Evolutionary conservation across 192 early-diverging fungal genomes (phyloP), one percentile per base, ranked within the genome.

Genomic region (Piromyces sp.): DNA sequence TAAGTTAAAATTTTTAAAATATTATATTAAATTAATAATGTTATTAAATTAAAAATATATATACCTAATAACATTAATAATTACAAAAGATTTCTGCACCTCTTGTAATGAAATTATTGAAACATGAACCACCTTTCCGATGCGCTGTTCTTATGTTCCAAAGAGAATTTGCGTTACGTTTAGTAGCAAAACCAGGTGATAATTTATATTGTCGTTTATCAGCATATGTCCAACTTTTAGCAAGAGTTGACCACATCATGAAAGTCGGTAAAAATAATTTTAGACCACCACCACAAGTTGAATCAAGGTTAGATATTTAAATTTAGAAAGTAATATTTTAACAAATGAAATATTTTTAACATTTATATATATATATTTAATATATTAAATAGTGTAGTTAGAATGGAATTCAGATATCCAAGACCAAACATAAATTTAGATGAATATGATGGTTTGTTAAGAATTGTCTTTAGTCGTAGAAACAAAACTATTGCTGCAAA

Each of bases 141-240:
- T 94, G 93, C 80, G 96, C 96, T 11, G 92, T 99, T 78, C 95
- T 99, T 84, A 99, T 98, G 97, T 99, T 99, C 86, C 98, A 99
- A 85, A 93, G 95, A 84, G 98, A 99, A 89, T 99, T 99, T 85
- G 97, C 98, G 16, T 86, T 99, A 81, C 94, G 96, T 30, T 86
- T 99, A 26, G 90, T 96, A 30, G 98, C 98, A 2, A 96, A 95
- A 82, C 97, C 98, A 12, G 96, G 96, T 22, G 96, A 97, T 84
- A 88, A 87, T 58, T 87, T 97, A 11, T 99, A 98, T 84, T 95
- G 97, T 82, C 92, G 97, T 30, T 84, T 99, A 30, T 92, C 93
- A 30, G 96, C 96, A 37, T 97, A 98, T 83, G 95, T 95, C 26
- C 97, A 99, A 85, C 87, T 99, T 31, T 94, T 94, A 58, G 90